phyloP scores from a whole-genome alignment of 2,329 filamentous ascomycete species.

The Aspergillus ustus region DNA sequence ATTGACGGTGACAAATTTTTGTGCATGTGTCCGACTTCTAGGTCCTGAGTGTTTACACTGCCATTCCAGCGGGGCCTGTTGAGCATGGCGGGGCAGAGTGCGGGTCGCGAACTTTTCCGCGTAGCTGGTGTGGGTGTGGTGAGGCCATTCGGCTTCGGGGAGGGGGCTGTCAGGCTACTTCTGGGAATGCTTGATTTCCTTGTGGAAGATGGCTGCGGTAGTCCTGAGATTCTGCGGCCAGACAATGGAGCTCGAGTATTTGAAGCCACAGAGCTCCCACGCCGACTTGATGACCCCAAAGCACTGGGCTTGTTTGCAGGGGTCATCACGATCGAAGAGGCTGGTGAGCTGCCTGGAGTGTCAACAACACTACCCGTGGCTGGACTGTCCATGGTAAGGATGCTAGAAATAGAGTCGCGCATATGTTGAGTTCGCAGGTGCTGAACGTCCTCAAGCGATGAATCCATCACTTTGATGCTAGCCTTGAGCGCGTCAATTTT shows the following conservation, averaged over 20 bases:
- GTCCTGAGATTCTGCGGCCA: constrained; percentile 52
- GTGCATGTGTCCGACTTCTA: constrained; percentile 71
- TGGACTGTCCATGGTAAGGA: constrained; percentile 81
- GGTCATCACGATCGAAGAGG: constrained; percentile 65
- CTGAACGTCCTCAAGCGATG: constrained; percentile 71
- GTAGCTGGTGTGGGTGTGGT: constrained; percentile 56
- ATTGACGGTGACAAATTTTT: constrained; percentile 65
- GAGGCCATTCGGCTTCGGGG: constrained; percentile 48
- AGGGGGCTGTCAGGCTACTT: constrained; percentile 39
- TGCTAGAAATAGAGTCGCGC: constrained; percentile 89
- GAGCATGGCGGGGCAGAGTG: constrained; percentile 48
- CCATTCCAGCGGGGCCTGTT: constrained; percentile 74
- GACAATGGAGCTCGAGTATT: constrained; percentile 46
- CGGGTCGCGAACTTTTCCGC: constrained; percentile 46
- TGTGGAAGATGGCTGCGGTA: constrained; percentile 45
- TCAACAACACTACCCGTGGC: constrained; percentile 70
- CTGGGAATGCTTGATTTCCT: constrained; percentile 46
- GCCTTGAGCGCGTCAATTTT: constrained; percentile 77
- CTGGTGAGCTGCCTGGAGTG: constrained; percentile 73
- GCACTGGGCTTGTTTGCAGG: constrained; percentile 54
- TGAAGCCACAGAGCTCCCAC: constrained; percentile 51
- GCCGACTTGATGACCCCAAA: constrained; percentile 50
- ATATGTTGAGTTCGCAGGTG: constrained; percentile 71
- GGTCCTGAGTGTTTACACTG: constrained; percentile 69
- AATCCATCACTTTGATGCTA: constrained; percentile 78